Base-by-base conservation (phyloP, 1,284 basidiomycete species). In the Pterula multifida region DNA sequence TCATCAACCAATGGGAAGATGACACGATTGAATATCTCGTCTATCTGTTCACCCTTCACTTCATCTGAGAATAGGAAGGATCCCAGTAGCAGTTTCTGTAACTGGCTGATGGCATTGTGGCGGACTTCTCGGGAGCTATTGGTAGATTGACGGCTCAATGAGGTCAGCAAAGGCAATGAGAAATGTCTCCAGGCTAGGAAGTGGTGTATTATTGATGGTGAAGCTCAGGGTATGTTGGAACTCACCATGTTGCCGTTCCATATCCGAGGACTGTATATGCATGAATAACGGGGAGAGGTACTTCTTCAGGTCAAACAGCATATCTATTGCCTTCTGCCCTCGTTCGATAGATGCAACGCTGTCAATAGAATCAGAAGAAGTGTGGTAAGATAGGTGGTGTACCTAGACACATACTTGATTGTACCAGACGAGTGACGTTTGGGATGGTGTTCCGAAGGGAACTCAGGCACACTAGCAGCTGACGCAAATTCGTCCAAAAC, bases 1-100 rank as follows among this genome's bases (percentile, higher is more conserved):
- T 96, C 92, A 55, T 98, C 93, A 26, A 98, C 67, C 24, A 97
- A 75, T 1, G 94, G 95, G 68, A 98, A 96, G 24, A 98, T 71
- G 46, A 96, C 85, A 22, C 81, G 77, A 60, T 90, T 85, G 70
- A 98, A 98, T 23, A 97, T 78, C 53, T 88, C 83, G 52, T 86
- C 80, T 13, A 91, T 75, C 56, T 87, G 79, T 9, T 64, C 66
- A 36, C 81, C 76, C 53, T 81, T 71, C 6, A 70, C 65, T 47
- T 73, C 69, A 58, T 78, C 70, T 50, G 79, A 66, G 39, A 83
- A 63, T 42, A 91, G 67, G 51, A 89, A 80, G 4, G 87, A 83
- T 1, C 90, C 87, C 12, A 98, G 76, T 17, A 98, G 71, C 21
- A 91, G 77, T 15, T 94, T 84, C 62, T 98, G 94, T 6, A 98